Evolutionary conservation across 352 stramenopile genomes (phyloP).

Genomic region (Phytophthora sp.): DNA sequence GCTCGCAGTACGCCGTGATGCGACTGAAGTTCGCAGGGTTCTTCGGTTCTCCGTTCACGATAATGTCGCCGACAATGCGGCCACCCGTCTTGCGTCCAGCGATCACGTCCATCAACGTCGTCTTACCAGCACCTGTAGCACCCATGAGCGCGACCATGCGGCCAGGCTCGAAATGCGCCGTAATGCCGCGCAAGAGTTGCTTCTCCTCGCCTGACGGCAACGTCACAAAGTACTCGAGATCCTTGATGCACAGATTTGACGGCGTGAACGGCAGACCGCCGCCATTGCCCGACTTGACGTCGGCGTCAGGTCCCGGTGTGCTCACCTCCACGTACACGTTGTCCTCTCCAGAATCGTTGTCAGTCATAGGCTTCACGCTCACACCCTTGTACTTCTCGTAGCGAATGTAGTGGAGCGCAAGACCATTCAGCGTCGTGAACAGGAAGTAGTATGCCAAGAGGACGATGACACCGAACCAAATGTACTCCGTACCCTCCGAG

Average conservation of each 20-base stretch:
- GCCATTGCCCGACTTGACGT: constrained; percentile 1
- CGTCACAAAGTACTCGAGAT: constrained; percentile 60
- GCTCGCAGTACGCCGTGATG: constrained; percentile 92
- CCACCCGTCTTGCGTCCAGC: constrained; percentile 76
- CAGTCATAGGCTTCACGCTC: constrained; percentile 40
- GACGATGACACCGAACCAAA: constrained; percentile 56
- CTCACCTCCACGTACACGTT: constrained; percentile 48
- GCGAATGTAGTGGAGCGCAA: constrained; percentile 59
- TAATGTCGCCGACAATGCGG: constrained; percentile 84
- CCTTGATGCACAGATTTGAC: constrained; percentile 50
- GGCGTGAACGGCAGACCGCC: constrained; percentile 46
- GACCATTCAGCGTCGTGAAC: constrained; percentile 52
- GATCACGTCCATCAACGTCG: constrained; percentile 76
- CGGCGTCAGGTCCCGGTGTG: constrained; percentile 16
- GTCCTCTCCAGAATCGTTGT: constrained; percentile 28
- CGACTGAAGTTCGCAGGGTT: constrained; percentile 81
- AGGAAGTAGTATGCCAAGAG: constrained; percentile 61
- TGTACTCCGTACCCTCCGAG: constrained; percentile 44
- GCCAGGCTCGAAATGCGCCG: constrained; percentile 59
- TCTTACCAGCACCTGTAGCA: constrained; percentile 36
- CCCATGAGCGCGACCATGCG: constrained; percentile 83
- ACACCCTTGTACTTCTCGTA: constrained; percentile 55
- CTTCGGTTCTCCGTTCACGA: constrained; percentile 89
- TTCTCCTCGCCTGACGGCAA: constrained; percentile 55
- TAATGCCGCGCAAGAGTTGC: constrained; percentile 50